Evolutionary conservation across 2,329 filamentous ascomycete genomes (phyloP), one percentile per base, ranked within the genome.

Genomic region (Trichoderma breve): DNA sequence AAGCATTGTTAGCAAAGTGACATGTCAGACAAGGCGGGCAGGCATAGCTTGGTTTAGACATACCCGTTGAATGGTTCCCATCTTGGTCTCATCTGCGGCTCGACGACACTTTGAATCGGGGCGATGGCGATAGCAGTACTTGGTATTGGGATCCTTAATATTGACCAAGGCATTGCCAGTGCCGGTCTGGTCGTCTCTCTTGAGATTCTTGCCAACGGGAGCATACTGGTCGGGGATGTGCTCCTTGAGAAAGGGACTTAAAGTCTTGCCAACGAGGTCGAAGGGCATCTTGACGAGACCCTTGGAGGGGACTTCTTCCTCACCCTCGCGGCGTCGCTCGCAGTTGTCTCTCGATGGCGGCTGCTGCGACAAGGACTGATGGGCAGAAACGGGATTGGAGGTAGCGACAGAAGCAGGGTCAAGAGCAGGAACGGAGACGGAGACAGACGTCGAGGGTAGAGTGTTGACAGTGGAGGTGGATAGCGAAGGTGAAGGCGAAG

Each of bases 81-180:
- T 99, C 74, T 96, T 96, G 61, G 92, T 92, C 83, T 98, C 96
- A 83, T 98, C 95, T 72, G 94, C 95, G 74, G 97, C 94, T 73
- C 94, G 90, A 73, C 95, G 88, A 83, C 96, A 99, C 83, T 98
- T 97, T 69, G 95, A 90, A 81, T 98, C 96, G 2, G 96, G 96
- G 69, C 93, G 88, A 82, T 99, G 96, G 71, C 96, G 91, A 81
- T 99, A 99, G 84, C 96, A 99, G 84, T 92, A 98, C 81, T 93
- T 96, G 76, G 94, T 97, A 80, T 95, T 97, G 43, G 86, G 88
- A 74, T 90, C 88, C 77, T 81, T 85, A 60, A 84, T 83, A 58
- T 78, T 83, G 63, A 73, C 79, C 12, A 76, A 66, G 53, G 71
- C 67, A 24, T 74, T 71, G 34, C 67, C 67, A n/a, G 75, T 51